Conservation (phyloP, 352 stramenopile species). For the Globisporangium radiosum region DNA sequence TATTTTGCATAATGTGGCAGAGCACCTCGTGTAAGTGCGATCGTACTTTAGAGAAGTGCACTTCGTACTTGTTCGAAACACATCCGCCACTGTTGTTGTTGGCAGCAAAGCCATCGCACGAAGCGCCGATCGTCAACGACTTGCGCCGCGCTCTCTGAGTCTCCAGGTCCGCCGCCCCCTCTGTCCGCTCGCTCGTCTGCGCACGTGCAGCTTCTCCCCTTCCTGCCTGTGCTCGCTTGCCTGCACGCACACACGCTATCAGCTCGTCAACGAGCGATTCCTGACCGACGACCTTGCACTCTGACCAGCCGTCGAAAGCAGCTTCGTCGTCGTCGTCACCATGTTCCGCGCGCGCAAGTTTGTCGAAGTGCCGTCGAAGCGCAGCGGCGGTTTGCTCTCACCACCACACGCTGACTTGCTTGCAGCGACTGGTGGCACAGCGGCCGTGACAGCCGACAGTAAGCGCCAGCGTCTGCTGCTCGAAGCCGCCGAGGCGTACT, state of each 20-base stretch:
- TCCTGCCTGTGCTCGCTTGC: too few relatives aligned
- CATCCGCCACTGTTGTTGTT: not conserved
- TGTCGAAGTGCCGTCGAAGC: conserved; percentile 57
- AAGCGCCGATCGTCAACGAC: not conserved
- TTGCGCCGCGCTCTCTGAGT: not conserved
- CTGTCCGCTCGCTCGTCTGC: not conserved
- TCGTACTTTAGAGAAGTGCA: not conserved
- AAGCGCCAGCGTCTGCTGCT: conserved; percentile 59
- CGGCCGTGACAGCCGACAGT: conserved; percentile 13
- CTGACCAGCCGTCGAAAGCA: not conserved
- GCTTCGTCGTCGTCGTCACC: not conserved
- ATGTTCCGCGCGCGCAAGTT: conserved; percentile 79
- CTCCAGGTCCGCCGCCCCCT: not conserved
- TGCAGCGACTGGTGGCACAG: conserved; percentile 8
- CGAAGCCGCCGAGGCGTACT: conserved; percentile 10
- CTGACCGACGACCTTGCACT: too few relatives aligned
- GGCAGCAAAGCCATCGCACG: not conserved
- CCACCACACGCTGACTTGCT: conserved; percentile 26
- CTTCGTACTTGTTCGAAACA: too few relatives aligned
- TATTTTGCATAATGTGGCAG: too few relatives aligned
- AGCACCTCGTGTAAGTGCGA: not conserved
- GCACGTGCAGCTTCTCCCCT: not conserved
- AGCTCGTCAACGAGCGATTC: not conserved
- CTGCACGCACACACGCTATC: too few relatives aligned
- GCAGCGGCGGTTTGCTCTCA: conserved; percentile 35